phyloP scores from a whole-genome alignment of 805 yeast species.

The Metschnikowia lochheadii region DNA sequence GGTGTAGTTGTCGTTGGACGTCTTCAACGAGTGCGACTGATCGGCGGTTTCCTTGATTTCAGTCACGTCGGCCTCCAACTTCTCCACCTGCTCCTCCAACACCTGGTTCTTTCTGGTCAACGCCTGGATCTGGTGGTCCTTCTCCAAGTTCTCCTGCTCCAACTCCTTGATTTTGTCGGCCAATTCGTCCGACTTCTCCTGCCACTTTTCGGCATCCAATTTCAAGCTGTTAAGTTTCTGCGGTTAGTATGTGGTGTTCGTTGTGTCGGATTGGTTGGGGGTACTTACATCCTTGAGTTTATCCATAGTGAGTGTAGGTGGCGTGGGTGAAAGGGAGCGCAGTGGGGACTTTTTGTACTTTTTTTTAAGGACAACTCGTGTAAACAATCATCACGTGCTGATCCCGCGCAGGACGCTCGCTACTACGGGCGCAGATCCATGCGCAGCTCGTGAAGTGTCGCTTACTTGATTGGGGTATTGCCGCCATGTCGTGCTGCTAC shows the following conservation, averaged over 20 bases:
- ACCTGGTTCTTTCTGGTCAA: slow-evolving; percentile 88
- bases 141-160: slow-evolving; percentile 87
- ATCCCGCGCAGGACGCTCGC: slow-evolving; percentile 7
- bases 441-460: neutral
- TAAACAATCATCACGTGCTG: slow-evolving; percentile 19
- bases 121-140: slow-evolving; percentile 92
- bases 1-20: slow-evolving; percentile 85
- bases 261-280: neutral
- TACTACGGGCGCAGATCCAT: neutral
- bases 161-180: slow-evolving; percentile 75
- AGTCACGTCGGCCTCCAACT: slow-evolving; percentile 66
- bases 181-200: slow-evolving; percentile 91
- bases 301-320: slow-evolving; percentile 39
- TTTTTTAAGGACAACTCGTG: slow-evolving; percentile 16
- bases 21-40: slow-evolving; percentile 82
- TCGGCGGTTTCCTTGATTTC: slow-evolving; percentile 85
- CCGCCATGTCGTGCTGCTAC: neutral
- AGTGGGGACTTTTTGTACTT: slow-evolving; percentile 11
- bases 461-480: neutral
- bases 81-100: slow-evolving; percentile 79
- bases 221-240: slow-evolving; percentile 86
- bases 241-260: slow-evolving; percentile 8
- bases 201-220: slow-evolving; percentile 95
- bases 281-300: slow-evolving; percentile 56
- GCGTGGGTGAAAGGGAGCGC: slow-evolving; percentile 10